Evolutionary conservation across 1,284 basidiomycete species (phyloP), one percentile per base, ranked within the genome.

Genomic region (Ganoderma lingzhi): DNA sequence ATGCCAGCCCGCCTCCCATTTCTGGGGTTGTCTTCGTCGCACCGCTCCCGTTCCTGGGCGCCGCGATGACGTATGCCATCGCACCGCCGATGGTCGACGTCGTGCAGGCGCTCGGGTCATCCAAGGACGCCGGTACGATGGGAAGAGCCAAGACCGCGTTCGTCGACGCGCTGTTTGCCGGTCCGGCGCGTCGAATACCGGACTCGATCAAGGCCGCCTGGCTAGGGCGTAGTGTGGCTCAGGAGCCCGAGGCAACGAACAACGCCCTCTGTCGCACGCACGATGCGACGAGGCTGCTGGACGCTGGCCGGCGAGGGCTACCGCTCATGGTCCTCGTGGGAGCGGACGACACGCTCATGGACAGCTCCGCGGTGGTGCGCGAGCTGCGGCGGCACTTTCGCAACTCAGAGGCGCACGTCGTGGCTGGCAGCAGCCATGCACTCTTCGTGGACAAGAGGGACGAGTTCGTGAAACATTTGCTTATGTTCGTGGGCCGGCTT

Each of bases 391-490:
- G 71, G 53, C 69, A 74, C 51, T 78, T 75, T 67, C 74, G 62
- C 60, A 72, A 76, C 64, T 30, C 73, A 44, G 73, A 75, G 55
- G 70, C 72, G 30, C 66, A 70, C 59, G 60, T 72, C 60, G 56
- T 78, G 23, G 68, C 74, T 6, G 73, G 68, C 39, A 68, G 70
- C n/a, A 67, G 73, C 41, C 78, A 79, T 65, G 73, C 77, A 12
- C 63, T 75, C 0, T 76, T 75, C 60, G 65, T 75, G 15, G 77
- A 79, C 60, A 45, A 66, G 19, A 65, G 69, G 23, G 73, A 73
- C 28, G 76, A 76, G 63, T 73, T 75, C 32, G 72, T 77, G 63
- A 61, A 65, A 53, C 69, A 72, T n/a, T 53, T 75, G 63, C 55
- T 75, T 19, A 63, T 68, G 41, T 76, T 75, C 42, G 72, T 72